These are phyloP conservation scores for Fraxinus anomala DNA, from an alignment of 257 asterid species.

Conservation along the genomic window DNA sequence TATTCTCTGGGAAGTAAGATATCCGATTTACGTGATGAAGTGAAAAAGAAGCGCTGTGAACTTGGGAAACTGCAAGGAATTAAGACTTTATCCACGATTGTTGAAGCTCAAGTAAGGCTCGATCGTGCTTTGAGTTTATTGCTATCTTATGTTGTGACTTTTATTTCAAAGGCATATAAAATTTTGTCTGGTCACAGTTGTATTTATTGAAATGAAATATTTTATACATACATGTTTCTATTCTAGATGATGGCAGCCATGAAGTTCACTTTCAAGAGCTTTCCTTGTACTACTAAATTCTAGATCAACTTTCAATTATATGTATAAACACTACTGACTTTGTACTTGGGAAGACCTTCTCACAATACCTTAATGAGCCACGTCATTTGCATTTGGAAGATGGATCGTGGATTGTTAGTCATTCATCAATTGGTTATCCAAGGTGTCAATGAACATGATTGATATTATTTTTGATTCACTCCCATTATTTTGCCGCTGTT, in stretches of 20 bases:
- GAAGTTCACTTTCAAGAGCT: background rate
- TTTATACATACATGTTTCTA: background rate
- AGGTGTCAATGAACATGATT: background rate
- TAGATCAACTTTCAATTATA: background rate
- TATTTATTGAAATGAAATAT: background rate
- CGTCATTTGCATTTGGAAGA: background rate
- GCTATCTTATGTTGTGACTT: background rate
- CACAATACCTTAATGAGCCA: background rate
- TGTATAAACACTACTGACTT: background rate
- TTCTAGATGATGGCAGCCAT: background rate
- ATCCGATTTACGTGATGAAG: constrained; percentile 50
- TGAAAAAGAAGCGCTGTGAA: constrained; percentile 49
- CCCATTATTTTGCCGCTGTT: background rate
- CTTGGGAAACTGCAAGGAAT: constrained; percentile 45
- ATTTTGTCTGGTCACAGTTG: constrained; percentile 9
- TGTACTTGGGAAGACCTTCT: background rate
- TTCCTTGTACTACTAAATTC: background rate
- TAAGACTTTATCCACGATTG: constrained; percentile 39
- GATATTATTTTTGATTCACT: background rate
- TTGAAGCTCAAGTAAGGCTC: constrained; percentile 66
- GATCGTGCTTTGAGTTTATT: constrained; percentile 13
- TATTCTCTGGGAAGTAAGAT: constrained; percentile 54
- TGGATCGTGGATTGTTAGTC: background rate
- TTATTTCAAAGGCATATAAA: background rate
- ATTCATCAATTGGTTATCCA: background rate